Evolutionary conservation across 2,329 filamentous ascomycete species (phyloP).

Genomic region (Fusarium nelsonii): DNA sequence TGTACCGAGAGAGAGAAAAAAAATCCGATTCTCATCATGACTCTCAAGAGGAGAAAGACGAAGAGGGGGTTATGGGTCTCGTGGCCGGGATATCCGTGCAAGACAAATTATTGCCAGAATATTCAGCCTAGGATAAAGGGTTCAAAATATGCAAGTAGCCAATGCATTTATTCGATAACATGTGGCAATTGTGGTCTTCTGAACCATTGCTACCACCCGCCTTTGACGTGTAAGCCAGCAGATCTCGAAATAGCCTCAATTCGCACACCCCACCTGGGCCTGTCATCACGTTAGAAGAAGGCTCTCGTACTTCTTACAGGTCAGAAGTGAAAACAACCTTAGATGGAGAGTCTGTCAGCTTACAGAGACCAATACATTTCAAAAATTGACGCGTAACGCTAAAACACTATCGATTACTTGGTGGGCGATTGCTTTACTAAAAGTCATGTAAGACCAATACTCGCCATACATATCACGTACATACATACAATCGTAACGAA

Average conservation of each 20-base stretch:
- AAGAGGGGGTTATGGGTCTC: constrained; percentile 23
- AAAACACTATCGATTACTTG: not conserved
- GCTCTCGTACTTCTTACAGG: not conserved
- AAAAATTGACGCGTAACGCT: not conserved
- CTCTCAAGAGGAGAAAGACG: constrained; percentile 9
- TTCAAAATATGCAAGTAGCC: not conserved
- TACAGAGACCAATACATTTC: not conserved
- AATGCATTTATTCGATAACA: not conserved
- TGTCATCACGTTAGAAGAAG: not conserved
- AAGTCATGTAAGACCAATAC: not conserved
- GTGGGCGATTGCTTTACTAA: not conserved
- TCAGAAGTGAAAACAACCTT: constrained; percentile 2
- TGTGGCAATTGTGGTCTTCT: not conserved
- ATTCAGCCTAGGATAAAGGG: constrained; percentile 3
- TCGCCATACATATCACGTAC: no score
- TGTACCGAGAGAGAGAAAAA: not conserved
- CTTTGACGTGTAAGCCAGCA: not conserved
- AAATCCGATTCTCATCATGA: constrained; percentile 14
- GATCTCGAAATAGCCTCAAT: not conserved
- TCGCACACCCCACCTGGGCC: not conserved
- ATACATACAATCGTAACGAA: not conserved
- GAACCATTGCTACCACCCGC: not conserved
- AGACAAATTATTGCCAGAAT: not conserved
- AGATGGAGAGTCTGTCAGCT: not conserved
- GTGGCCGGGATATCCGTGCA: constrained; percentile 11